These are phyloP conservation scores for Fusarium floridanum DNA, from an alignment of 2,329 filamentous ascomycete genomes.

Conservation along the genomic window DNA sequence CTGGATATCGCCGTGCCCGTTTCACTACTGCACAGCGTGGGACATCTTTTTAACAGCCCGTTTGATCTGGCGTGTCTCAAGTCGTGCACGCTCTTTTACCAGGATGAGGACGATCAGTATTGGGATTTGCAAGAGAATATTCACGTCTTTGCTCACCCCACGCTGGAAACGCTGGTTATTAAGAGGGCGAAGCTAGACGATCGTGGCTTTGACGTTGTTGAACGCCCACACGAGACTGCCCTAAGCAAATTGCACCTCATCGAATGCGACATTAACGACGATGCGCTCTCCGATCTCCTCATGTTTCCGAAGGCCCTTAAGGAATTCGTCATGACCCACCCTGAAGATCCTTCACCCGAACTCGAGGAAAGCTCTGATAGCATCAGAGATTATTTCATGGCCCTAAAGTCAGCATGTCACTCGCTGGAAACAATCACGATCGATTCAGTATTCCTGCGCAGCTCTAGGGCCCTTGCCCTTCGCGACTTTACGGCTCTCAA, in stretches of 20 bases:
- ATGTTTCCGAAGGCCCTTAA: slow-evolving; percentile 59
- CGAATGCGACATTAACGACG: slow-evolving; percentile 64
- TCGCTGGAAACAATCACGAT: slow-evolving; percentile 61
- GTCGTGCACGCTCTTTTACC: slow-evolving; percentile 62
- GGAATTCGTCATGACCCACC: slow-evolving; percentile 63
- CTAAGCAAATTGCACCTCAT: slow-evolving; percentile 60
- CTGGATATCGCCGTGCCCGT: slow-evolving; percentile 61
- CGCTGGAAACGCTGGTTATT: slow-evolving; percentile 60
- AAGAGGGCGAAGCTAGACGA: slow-evolving; percentile 60
- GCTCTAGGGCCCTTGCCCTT: slow-evolving; percentile 57
- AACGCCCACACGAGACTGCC: slow-evolving; percentile 61
- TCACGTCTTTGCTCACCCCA: slow-evolving; percentile 64
- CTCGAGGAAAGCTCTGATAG: slow-evolving; percentile 63
- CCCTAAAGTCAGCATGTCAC: slow-evolving; percentile 56
- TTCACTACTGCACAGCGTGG: slow-evolving; percentile 59
- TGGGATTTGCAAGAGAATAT: slow-evolving; percentile 67
- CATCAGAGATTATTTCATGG: slow-evolving; percentile 61
- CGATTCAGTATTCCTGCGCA: slow-evolving; percentile 57
- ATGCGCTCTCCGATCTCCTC: slow-evolving; percentile 53
- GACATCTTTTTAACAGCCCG: slow-evolving; percentile 63
- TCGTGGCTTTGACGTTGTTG: slow-evolving; percentile 61
- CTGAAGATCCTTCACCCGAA: slow-evolving; percentile 54
- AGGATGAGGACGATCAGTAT: slow-evolving; percentile 58
- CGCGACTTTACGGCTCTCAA: slow-evolving; percentile 58
- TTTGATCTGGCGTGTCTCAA: slow-evolving; percentile 64